Conservation (phyloP, 2,329 filamentous ascomycete species). For the Neocatenulostroma microsporum region DNA sequence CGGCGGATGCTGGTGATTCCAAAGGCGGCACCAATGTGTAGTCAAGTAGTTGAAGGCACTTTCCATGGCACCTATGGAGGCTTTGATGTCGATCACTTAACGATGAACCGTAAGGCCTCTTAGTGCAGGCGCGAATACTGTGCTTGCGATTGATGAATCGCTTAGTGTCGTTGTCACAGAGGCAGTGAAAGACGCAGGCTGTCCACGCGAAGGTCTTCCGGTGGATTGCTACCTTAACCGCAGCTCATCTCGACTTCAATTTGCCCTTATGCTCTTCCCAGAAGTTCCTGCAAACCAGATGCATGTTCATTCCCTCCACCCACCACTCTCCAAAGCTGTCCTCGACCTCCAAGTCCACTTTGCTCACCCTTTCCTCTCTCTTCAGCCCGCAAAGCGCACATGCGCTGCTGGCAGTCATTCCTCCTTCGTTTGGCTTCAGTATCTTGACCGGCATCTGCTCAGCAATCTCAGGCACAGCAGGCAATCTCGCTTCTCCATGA, state of each 20-base stretch:
- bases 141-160: too few relatives aligned
- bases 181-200: too few relatives aligned
- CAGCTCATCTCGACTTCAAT: slow-evolving; percentile 57
- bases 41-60: too few relatives aligned
- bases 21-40: too few relatives aligned
- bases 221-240: too few relatives aligned
- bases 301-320: slow-evolving; percentile 58
- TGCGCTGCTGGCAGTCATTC: slow-evolving; percentile 61
- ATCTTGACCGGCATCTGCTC: slow-evolving; percentile 61
- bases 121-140: too few relatives aligned
- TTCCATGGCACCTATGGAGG: too few relatives aligned
- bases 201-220: too few relatives aligned
- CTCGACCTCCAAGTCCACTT: slow-evolving; percentile 67
- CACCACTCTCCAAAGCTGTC: slow-evolving; percentile 98
- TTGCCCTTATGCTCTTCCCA: slow-evolving; percentile 70
- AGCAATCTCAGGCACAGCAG: slow-evolving; percentile 59
- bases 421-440: slow-evolving; percentile 56
- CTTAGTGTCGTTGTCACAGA: too few relatives aligned
- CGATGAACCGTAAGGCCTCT: too few relatives aligned
- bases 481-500: slow-evolving; percentile 20
- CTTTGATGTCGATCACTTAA: too few relatives aligned
- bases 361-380: slow-evolving; percentile 71
- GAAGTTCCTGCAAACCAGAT: slow-evolving; percentile 63
- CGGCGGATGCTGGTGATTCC: not conserved
- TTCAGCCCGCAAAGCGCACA: slow-evolving; percentile 85